Percentiles rank a stretch among this genome's conserved stretches.
Conservation (phyloP, 2,329 filamentous ascomycete species). For the Phoma sp. region DNA sequence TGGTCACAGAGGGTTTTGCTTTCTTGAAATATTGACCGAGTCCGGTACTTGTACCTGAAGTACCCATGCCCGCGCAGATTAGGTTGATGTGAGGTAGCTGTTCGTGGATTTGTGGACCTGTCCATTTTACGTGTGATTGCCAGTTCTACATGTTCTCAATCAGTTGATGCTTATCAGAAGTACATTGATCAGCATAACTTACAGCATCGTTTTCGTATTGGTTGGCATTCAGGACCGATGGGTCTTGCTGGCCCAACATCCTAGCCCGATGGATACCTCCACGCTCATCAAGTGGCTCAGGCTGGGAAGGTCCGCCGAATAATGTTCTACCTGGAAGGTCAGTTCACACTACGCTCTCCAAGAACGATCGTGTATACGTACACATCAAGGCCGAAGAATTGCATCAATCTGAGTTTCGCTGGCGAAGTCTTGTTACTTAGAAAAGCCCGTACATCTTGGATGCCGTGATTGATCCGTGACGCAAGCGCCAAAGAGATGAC, state of each 20-base stretch:
- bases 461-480: slow-evolving; percentile 28
- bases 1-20: slow-evolving; percentile 26
- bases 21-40: slow-evolving; percentile 33
- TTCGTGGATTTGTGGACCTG: slow-evolving; percentile 64
- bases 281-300: slow-evolving; percentile 27
- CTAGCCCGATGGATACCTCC: slow-evolving; percentile 30
- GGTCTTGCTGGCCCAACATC: slow-evolving; percentile 42
- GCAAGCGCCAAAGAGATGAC: slow-evolving; percentile 32
- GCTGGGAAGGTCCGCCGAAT: slow-evolving; percentile 61
- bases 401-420: slow-evolving; percentile 28
- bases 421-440: slow-evolving; percentile 31
- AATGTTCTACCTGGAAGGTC: slow-evolving; percentile 38
- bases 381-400: slow-evolving; percentile 35
- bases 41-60: slow-evolving; percentile 52
- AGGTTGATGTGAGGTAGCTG: slow-evolving; percentile 65
- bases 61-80: slow-evolving; percentile 66
- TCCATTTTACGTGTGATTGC: slow-evolving; percentile 65
- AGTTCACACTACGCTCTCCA: not conserved
- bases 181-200: not conserved
- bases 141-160: slow-evolving; percentile 51
- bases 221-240: slow-evolving; percentile 60
- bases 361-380: not conserved
- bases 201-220: slow-evolving; percentile 63
- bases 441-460: slow-evolving; percentile 27
- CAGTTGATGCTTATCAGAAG: not conserved